These are phyloP conservation scores for Eimeria praecox DNA, from an alignment of 169 alveolate genomes.

Conservation along the genomic window DNA sequence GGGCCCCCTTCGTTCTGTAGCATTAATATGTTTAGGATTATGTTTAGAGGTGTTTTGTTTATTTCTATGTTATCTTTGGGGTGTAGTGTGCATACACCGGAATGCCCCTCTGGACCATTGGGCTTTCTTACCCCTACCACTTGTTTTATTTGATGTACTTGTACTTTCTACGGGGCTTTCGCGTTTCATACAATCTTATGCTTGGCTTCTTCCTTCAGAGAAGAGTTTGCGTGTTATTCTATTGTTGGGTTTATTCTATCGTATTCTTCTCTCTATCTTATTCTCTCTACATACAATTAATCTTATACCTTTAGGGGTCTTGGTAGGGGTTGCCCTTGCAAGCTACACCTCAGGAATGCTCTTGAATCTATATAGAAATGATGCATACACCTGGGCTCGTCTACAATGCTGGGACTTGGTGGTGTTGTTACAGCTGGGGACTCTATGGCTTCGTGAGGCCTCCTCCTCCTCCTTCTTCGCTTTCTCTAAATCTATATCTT, in stretches of 20 bases:
- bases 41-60: constrained; percentile 50
- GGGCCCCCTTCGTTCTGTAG: constrained; percentile 40
- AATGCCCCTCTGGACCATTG: constrained; percentile 15
- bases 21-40: constrained; percentile 60
- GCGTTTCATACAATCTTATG: background rate
- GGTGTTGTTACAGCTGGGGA: constrained; percentile 47
- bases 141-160: background rate
- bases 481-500: no score
- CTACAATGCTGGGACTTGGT: constrained; percentile 74
- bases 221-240: constrained; percentile 48
- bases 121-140: constrained; percentile 55
- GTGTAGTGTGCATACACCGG: constrained; percentile 61
- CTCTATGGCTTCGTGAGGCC: constrained; percentile 1
- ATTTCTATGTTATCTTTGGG: constrained; percentile 39
- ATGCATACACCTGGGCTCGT: constrained; percentile 74
- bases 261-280: constrained; percentile 17
- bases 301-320: background rate
- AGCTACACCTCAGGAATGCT: constrained; percentile 39
- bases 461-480: background rate
- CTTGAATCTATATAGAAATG: constrained; percentile 14
- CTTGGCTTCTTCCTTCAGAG: constrained; percentile 77
- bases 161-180: background rate
- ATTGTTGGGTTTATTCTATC: constrained; percentile 40
- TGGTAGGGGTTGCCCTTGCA: background rate
- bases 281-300: constrained; percentile 37